phyloP scores from a whole-genome alignment of 2,329 filamentous ascomycete species.

The Talaromyces islandicus region DNA sequence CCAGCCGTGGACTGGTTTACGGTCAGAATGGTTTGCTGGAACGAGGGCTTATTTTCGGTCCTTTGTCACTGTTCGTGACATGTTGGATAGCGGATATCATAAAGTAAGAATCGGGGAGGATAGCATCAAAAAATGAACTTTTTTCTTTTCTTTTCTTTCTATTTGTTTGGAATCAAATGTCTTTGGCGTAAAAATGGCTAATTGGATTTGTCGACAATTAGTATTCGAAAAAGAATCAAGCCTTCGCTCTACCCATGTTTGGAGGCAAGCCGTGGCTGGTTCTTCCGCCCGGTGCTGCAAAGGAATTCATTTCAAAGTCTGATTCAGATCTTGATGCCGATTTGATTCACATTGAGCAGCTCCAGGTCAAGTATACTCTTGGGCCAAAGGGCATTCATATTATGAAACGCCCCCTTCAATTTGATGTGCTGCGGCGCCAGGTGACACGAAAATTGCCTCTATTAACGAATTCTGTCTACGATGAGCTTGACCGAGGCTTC shows the following conservation, averaged over 20 bases:
- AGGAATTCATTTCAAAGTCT: slow-evolving; percentile 2
- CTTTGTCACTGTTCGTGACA: background rate
- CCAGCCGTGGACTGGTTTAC: no score
- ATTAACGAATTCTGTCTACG: background rate
- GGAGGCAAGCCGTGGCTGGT: slow-evolving; percentile 2
- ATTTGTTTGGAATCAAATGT: no score
- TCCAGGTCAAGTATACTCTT: slow-evolving; percentile 2
- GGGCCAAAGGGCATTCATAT: background rate
- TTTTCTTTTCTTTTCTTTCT: no score
- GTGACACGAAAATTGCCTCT: slow-evolving; percentile 1
- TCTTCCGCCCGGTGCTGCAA: background rate
- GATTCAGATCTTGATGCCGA: background rate
- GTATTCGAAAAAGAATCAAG: no score
- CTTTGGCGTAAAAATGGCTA: no score
- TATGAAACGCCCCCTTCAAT: background rate
- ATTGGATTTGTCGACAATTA: no score
- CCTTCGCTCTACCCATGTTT: background rate
- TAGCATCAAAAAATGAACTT: no score
- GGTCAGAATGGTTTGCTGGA: background rate
- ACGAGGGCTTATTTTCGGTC: background rate
- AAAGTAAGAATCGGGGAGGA: background rate
- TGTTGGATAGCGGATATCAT: background rate
- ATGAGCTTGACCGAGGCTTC: background rate
- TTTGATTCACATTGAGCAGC: background rate
- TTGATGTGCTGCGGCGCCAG: slow-evolving; percentile 2